Evolutionary conservation across 1,284 basidiomycete genomes (phyloP), one percentile per base, ranked within the genome.

Genomic region (Moesziomyces sp.): DNA sequence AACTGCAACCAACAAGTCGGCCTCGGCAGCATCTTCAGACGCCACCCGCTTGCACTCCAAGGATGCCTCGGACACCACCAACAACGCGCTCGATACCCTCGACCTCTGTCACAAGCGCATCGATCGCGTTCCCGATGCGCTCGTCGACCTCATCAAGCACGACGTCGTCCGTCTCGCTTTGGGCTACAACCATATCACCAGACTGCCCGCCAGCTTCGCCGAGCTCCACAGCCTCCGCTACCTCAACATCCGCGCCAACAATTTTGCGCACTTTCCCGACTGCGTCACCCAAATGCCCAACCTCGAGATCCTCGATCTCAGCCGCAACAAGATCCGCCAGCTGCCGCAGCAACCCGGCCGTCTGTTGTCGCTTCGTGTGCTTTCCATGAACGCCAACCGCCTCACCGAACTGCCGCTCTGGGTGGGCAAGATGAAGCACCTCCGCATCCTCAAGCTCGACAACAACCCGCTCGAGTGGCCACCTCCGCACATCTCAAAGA

Each of bases 291-390:
- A 59, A 30, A 91, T 99, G 86, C 90, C 92, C 7, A 90, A 91
- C 5, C 88, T 99, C 67, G 95, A 99, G 85, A 97, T 96, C 60
- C 87, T 99, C 66, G 96, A 99, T 85, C 88, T 99, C 50, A 94
- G 93, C 74, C 90, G 93, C 74, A 99, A 99, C 86, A 93, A 91
- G 86, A 90, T 99, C 80, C 90, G 89, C 79, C 86, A 88, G 50
- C 86, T 98, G 40, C 96, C 96, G 10, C 86, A 89, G 2, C 87
- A 90, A 60, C 92, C 95, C 4, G 94, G 94, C 18, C 89, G 90
- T 6, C 88, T 99, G 18, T 86, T 89, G 52, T 89, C 91, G 56
- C 90, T 99, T 67, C 89, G 90, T 68, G 93, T 74, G 16, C 90
- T 98, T 54, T 94, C 91, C 28, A 87, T 98, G 52, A 90, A 93